Evolutionary conservation across 148 eudicot species (phyloP).

Genomic region (Oxyria digyna): DNA sequence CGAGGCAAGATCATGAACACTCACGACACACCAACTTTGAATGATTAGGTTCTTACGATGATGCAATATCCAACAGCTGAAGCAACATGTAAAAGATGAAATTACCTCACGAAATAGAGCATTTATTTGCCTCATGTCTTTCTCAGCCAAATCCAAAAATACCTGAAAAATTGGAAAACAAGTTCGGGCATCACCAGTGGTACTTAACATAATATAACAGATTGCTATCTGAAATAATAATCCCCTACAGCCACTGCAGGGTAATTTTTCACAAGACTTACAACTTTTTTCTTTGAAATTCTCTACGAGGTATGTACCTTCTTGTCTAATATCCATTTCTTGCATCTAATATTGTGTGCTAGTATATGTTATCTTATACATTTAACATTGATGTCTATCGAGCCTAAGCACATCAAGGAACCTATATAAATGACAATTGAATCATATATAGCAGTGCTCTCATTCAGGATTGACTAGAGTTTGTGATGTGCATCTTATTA

Average conservation of each 20-base stretch:
- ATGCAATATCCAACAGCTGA: background rate
- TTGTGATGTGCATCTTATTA: background rate
- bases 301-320: background rate
- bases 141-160: constrained; percentile 75
- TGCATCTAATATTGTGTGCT: background rate
- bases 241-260: background rate
- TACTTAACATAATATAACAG: background rate
- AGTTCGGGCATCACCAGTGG: background rate
- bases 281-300: background rate
- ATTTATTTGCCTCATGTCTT: constrained; percentile 74
- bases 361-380: background rate
- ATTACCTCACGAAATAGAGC: constrained; percentile 84
- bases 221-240: background rate
- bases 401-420: background rate
- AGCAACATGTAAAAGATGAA: constrained; percentile 7
- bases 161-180: constrained; percentile 35
- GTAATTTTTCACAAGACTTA: background rate
- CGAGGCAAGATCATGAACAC: background rate
- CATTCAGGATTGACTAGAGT: background rate
- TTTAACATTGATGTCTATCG: background rate
- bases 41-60: background rate
- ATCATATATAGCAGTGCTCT: background rate
- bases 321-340: background rate
- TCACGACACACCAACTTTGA: background rate
- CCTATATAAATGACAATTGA: background rate